A percentile compares a stretch with the other conserved stretches of the same genome.
phyloP scores from a whole-genome alignment of 371 early-diverging fungal species.

The Syncephalastrum monosporum region DNA sequence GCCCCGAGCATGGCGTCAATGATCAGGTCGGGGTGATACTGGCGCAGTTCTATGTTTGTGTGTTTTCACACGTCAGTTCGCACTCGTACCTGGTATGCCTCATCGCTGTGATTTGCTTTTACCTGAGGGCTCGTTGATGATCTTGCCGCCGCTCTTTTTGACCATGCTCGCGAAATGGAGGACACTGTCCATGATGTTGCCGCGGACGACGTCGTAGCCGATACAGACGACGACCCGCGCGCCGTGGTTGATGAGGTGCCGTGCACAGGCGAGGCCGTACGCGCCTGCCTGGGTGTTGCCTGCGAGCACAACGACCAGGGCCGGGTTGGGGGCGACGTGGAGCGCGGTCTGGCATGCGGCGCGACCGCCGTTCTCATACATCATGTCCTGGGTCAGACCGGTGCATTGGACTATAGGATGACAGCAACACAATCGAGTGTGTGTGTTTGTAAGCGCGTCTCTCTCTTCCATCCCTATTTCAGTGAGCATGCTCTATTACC shows the following conservation, averaged over 20 bases:
- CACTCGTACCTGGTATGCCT: no score
- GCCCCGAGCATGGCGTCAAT: slow-evolving; percentile 76
- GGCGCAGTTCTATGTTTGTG: slow-evolving; percentile 5
- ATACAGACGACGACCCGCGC: slow-evolving; percentile 64
- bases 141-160: slow-evolving; percentile 19
- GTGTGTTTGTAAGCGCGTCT: not conserved
- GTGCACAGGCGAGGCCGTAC: slow-evolving; percentile 70
- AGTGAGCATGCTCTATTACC: slow-evolving; percentile 20
- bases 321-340: slow-evolving; percentile 51
- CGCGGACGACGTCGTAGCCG: slow-evolving; percentile 38
- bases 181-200: slow-evolving; percentile 28
- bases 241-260: slow-evolving; percentile 78
- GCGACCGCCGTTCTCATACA: slow-evolving; percentile 81
- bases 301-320: slow-evolving; percentile 67
- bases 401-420: slow-evolving; percentile 44
- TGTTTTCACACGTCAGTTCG: no score
- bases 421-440: not conserved
- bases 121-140: slow-evolving; percentile 1
- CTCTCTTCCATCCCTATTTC: not conserved
- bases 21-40: slow-evolving; percentile 57
- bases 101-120: not conserved
- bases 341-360: slow-evolving; percentile 69
- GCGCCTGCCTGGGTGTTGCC: slow-evolving; percentile 79
- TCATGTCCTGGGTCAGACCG: slow-evolving; percentile 64
- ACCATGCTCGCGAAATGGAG: slow-evolving; percentile 47